Base-by-base conservation (phyloP, 2,329 filamentous ascomycete genomes). In the Gremmenia infestans region DNA sequence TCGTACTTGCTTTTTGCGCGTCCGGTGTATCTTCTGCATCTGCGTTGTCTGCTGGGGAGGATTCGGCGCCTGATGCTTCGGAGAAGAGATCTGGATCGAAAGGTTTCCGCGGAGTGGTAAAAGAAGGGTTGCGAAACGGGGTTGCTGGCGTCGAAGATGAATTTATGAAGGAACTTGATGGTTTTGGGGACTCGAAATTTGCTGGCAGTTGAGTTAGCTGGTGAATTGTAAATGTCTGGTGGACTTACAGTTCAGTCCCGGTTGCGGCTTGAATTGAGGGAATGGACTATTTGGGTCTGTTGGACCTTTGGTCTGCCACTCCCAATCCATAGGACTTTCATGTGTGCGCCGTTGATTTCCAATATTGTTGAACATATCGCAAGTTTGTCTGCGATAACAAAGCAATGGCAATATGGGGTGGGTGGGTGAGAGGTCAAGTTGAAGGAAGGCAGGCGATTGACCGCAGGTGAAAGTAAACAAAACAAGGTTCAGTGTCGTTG, bases 241-340 rank as follows among this genome's bases (percentile, higher is more conserved):
- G 40, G 55, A 59, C 60, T 54, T 56, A 69, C 67, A 50, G 52
- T 65, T 67, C 15, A 63, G 60, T 19, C 63, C 61, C 40, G 58
- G 54, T 19, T 64, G 61, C 15, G 61, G 55, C 40, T 76, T 74
- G 39, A 79, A 75, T 60, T 82, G 80, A 19, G 78, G 75, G 68
- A 86, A 86, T 2, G 83, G 83, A 60, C 82, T 85, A 9, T 80
- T 81, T 17, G 77, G 77, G 70, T 86, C 83, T 58, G 82, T 70
- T 17, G 81, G 82, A 1, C 78, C 81, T 48, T 73, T 70, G 28
- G 75, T 76, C 63, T 85, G 78, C 68, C 83, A 86, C 67, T 86
- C 81, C 80, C 81, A 87, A 64, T 86, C 83, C 83, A 87, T 87
- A 60, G 75, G 82, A 59, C 80, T 75, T 70, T 86, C 82, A 60